These are phyloP conservation scores for Penicillium italicum DNA, from an alignment of 2,329 filamentous ascomycete species.

Conservation along the genomic window DNA sequence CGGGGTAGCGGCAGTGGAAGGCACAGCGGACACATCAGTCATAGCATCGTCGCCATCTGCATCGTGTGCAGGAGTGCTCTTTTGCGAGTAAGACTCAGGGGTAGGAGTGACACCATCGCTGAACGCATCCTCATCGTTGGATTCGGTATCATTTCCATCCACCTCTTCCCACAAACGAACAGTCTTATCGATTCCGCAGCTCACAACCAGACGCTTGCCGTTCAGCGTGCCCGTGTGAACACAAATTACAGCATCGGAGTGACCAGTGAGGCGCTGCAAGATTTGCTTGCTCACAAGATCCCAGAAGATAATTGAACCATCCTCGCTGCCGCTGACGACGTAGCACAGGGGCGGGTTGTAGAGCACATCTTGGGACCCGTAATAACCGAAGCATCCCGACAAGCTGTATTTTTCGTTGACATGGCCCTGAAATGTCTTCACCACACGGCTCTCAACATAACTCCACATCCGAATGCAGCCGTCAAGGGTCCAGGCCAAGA, in stretches of 20 bases:
- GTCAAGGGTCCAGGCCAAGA: slow-evolving; percentile 89
- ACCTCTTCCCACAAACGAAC: slow-evolving; percentile 59
- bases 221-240: slow-evolving; percentile 57
- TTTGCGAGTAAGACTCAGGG: neutral
- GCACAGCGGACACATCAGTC: slow-evolving; percentile 14
- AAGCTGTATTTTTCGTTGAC: slow-evolving; percentile 78
- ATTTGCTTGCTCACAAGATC: slow-evolving; percentile 82
- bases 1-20: slow-evolving; percentile 13
- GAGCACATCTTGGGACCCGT: slow-evolving; percentile 45
- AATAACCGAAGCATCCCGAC: slow-evolving; percentile 75
- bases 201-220: slow-evolving; percentile 52
- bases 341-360: slow-evolving; percentile 47
- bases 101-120: neutral
- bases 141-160: slow-evolving; percentile 1
- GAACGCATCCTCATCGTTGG: neutral
- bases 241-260: slow-evolving; percentile 57
- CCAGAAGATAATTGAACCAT: slow-evolving; percentile 82
- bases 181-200: slow-evolving; percentile 60
- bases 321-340: slow-evolving; percentile 79
- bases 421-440: slow-evolving; percentile 97
- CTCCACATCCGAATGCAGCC: slow-evolving; percentile 90
- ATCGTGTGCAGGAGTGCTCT: slow-evolving; percentile 4
- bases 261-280: slow-evolving; percentile 62
- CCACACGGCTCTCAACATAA: slow-evolving; percentile 83
- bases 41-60: slow-evolving; percentile 18